Conservation (phyloP, 768 basidiomycete species). For the Rhodotorula kratochvilovae region DNA sequence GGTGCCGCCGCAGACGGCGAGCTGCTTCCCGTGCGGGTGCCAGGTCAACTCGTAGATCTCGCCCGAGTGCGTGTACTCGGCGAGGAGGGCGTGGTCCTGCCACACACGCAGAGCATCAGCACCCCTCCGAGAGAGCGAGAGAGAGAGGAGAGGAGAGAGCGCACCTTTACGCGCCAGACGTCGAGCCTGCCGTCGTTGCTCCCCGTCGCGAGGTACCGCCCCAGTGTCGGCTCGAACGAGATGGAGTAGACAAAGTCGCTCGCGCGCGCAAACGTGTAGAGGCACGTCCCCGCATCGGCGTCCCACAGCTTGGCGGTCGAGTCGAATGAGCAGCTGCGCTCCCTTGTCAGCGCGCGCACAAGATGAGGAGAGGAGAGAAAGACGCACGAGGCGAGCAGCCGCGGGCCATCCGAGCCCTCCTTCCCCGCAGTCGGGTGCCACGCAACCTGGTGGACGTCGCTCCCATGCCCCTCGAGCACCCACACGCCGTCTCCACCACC, state of each 20-base stretch:
- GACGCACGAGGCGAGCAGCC: conserved; percentile 40
- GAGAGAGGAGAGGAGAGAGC: conserved; percentile 35
- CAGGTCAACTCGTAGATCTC: conserved; percentile 41
- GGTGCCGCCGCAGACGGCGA: conserved; percentile 38
- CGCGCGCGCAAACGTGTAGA: conserved; percentile 68
- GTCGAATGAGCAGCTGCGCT: conserved; percentile 69
- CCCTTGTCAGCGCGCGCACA: not conserved
- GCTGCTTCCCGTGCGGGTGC: conserved; percentile 37
- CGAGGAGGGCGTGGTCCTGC: conserved; percentile 33
- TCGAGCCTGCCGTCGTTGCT: conserved; percentile 72
- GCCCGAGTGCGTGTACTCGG: conserved; percentile 38
- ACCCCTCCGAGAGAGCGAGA: too few relatives aligned
- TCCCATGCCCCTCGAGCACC: conserved; percentile 39
- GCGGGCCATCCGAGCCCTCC: conserved; percentile 8
- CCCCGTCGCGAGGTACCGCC: conserved; percentile 67
- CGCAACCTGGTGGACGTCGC: conserved; percentile 40
- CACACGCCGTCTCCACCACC: conserved; percentile 17
- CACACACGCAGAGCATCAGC: too few relatives aligned
- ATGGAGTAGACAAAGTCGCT: conserved; percentile 67
- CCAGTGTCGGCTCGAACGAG: conserved; percentile 65
- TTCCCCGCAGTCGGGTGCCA: conserved; percentile 35
- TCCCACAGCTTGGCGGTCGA: conserved; percentile 77
- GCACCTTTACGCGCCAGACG: conserved; percentile 65
- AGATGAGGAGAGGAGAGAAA: not conserved
- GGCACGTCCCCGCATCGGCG: conserved; percentile 67